Conservation (phyloP, 176 grass and related monocot species). For the Cymbopogon citratus region DNA sequence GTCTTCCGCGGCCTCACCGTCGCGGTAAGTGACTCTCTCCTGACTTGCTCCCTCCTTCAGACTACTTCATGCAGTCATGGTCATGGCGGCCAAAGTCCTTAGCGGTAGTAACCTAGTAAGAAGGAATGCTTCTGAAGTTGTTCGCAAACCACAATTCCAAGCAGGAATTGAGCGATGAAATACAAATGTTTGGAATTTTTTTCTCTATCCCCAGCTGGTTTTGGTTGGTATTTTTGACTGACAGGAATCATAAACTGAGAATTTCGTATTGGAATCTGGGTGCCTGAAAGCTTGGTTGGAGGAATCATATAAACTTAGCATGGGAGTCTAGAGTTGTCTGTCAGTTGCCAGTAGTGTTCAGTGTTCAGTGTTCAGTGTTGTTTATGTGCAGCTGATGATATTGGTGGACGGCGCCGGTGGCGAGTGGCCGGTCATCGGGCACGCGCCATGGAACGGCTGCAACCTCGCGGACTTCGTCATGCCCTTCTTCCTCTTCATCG, state of each 20-base stretch:
- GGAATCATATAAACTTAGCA: too few relatives aligned
- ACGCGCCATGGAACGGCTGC: constrained; percentile 81
- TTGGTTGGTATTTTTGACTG: neutral
- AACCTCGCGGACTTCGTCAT: constrained; percentile 94
- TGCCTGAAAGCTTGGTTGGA: neutral
- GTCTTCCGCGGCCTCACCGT: too few relatives aligned
- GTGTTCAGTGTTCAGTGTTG: neutral
- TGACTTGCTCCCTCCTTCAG: too few relatives aligned
- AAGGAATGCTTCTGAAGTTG: too few relatives aligned
- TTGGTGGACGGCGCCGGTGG: constrained; percentile 81
- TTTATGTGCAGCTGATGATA: constrained; percentile 70
- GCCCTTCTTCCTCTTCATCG: constrained; percentile 95
- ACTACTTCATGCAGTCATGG: too few relatives aligned
- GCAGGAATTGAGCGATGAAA: neutral
- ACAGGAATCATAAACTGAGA: too few relatives aligned
- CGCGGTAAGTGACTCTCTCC: too few relatives aligned
- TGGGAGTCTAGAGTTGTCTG: too few relatives aligned
- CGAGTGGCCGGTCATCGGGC: constrained; percentile 80
- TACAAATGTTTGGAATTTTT: neutral
- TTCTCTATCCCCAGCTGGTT: too few relatives aligned
- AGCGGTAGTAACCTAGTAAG: too few relatives aligned
- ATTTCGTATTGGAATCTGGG: neutral
- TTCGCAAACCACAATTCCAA: too few relatives aligned
- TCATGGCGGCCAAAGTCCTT: neutral
- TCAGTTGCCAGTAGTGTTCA: neutral